These are phyloP conservation scores for Leccinum imitatum DNA, from an alignment of 768 basidiomycete genomes.

Conservation along the genomic window DNA sequence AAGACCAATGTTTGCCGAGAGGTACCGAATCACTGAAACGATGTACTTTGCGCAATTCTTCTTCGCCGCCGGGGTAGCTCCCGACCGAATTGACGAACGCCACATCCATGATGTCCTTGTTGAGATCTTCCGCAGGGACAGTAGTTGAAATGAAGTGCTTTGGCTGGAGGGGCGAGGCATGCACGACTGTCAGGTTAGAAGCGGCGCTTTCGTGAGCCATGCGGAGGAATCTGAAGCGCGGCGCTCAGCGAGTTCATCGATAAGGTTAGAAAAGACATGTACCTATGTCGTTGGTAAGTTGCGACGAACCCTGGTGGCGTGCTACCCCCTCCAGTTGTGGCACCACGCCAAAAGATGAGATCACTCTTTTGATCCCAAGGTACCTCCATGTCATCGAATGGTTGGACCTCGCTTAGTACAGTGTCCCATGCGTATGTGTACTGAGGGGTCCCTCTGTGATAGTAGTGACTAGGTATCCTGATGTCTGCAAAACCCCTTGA, in stretches of 20 bases:
- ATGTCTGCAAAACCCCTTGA: conserved; percentile 86
- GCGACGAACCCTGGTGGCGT: conserved; percentile 80
- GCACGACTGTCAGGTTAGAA: conserved; percentile 61
- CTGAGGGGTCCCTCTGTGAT: conserved; percentile 75
- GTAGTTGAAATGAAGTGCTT: conserved; percentile 57
- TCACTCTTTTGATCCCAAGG: conserved; percentile 90
- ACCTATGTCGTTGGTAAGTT: conserved; percentile 88
- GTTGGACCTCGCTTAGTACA: conserved; percentile 66
- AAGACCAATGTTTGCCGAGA: conserved; percentile 85
- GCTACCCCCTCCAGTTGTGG: conserved; percentile 92
- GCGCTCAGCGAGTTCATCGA: not conserved
- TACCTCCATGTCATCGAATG: conserved; percentile 81
- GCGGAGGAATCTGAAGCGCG: conserved; percentile 56
- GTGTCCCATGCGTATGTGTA: conserved; percentile 95
- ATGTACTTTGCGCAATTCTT: conserved; percentile 60
- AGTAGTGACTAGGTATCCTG: conserved; percentile 94
- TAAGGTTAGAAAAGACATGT: conserved; percentile 14
- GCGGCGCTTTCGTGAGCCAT: conserved; percentile 60
- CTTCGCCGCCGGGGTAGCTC: conserved; percentile 74
- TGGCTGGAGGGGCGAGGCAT: conserved; percentile 63
- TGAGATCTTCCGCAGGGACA: conserved; percentile 61
- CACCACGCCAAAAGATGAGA: conserved; percentile 92
- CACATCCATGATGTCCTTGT: conserved; percentile 81
- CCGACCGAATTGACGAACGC: conserved; percentile 82
- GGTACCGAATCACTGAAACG: conserved; percentile 75